Evolutionary conservation across 2,329 filamentous ascomycete species (phyloP), one percentile per base, ranked within the genome.

Genomic region (Elsinoe ampelina): DNA sequence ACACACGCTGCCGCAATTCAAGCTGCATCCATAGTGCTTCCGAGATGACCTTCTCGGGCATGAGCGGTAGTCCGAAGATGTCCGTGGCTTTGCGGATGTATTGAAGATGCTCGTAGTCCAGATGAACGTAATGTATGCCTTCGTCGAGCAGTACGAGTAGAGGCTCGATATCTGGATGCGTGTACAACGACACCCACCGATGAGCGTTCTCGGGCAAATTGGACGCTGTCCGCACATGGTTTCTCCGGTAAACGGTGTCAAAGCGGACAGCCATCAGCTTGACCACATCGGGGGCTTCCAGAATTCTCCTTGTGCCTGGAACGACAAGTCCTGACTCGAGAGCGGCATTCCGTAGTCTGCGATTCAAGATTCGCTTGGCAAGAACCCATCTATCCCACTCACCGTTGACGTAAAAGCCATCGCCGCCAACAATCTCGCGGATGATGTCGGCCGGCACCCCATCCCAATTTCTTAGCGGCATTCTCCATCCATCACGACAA

Each of bases 371-470:
- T 12, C 77, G 73, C 63, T 79, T 78, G 3, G 78, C 72, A 13
- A 82, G 71, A 8, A 78, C 73, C 77, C 79, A 82, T 55, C 80
- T 68, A 57, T 80, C 75, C 77, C 78, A 82, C 65, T 82, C 80
- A 34, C 76, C 76, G 35, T 77, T 73, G 19, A 81, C 73, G 62
- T 77, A 82, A 66, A 82, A 82, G 30, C 79, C 79, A 63, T 82
- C 80, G 8, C 77, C 78, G 7, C 78, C 79, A 32, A 82, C 74
- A 13, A 82, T 77, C 60, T 82, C 79, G n/a, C 78, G 73, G 42
- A 80, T 72, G 55, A 81, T 74, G 59, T 82, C 79, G 5, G 77
- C 77, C 3, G 79, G 78, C 55, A 82, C 79, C 15, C 75, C 76
- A 60, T 81, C 78, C 80, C 80, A 82, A 58, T 75, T 74, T 60